phyloP scores from a whole-genome alignment of 495 filamentous ascomycete species.

The Neurospora intermedia region DNA sequence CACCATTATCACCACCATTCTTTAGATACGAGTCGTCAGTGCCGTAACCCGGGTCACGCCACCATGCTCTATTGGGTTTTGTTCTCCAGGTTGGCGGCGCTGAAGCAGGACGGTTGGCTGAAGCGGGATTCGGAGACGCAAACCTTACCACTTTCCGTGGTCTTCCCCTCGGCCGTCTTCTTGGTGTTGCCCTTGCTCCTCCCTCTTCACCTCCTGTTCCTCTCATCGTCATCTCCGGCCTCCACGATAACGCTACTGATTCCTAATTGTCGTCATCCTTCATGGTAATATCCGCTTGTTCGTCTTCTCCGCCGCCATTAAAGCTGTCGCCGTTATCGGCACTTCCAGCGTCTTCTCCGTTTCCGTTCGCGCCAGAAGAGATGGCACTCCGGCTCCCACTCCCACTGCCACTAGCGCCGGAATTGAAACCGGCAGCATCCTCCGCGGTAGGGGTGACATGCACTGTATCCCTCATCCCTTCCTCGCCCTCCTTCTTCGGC shows the following conservation, averaged over 20 bases:
- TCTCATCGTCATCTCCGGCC: background rate
- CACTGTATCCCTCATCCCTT: background rate
- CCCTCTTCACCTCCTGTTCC: background rate
- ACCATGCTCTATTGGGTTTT: background rate
- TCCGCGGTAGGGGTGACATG: background rate
- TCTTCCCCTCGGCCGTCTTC: background rate
- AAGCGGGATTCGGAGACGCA: background rate
- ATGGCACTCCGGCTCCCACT: background rate
- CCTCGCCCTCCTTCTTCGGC: conserved; percentile 8
- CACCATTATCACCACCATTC: background rate
- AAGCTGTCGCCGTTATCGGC: background rate
- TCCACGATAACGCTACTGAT: background rate
- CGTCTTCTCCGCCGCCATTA: background rate
- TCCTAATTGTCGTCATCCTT: background rate
- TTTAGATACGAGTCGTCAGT: background rate
- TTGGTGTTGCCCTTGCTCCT: background rate
- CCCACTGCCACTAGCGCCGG: background rate
- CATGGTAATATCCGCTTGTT: background rate
- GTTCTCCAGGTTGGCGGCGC: background rate
- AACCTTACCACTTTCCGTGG: background rate
- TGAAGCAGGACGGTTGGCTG: background rate
- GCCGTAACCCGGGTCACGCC: background rate
- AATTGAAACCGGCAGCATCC: background rate
- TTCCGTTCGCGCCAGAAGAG: background rate
- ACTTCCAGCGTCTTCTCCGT: background rate